phyloP scores from a whole-genome alignment of 345 rosid species.

The Brassica carinata region DNA sequence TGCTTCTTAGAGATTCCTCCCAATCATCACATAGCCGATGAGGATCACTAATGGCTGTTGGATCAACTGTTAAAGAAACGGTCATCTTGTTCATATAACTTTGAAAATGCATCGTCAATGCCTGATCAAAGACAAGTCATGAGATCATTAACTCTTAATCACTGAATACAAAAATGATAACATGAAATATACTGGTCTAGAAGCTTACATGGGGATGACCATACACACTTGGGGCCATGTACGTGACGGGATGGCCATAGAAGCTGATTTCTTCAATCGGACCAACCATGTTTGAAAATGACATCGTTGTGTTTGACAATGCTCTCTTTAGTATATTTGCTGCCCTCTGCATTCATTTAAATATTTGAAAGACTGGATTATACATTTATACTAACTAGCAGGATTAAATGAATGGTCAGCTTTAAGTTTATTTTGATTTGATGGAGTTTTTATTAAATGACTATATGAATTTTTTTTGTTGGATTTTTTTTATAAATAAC shows the following conservation, averaged over 20 bases:
- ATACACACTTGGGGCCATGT: slow-evolving; percentile 62
- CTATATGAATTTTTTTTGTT: not conserved
- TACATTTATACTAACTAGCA: slow-evolving; percentile 1
- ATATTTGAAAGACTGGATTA: not conserved
- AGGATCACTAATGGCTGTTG: slow-evolving; percentile 67
- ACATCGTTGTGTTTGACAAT: slow-evolving; percentile 51
- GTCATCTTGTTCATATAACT: slow-evolving; percentile 74
- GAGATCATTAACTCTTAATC: not conserved
- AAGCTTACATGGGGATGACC: slow-evolving; percentile 59
- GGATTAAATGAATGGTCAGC: not conserved
- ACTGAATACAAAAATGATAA: not conserved
- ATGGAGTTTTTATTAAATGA: not conserved
- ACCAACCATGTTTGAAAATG: slow-evolving; percentile 63
- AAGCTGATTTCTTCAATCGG: slow-evolving; percentile 65
- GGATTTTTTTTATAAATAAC: too few species aligned
- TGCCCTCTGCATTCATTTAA: slow-evolving; percentile 38
- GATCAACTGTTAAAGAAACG: slow-evolving; percentile 64
- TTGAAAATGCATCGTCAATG: slow-evolving; percentile 76
- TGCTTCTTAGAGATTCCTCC: slow-evolving; percentile 54
- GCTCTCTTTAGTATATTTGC: slow-evolving; percentile 44
- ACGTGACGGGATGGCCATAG: slow-evolving; percentile 62
- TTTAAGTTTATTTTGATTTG: not conserved
- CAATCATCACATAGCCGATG: slow-evolving; percentile 56
- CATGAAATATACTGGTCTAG: not conserved
- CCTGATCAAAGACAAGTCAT: slow-evolving; percentile 45